Base-by-base conservation (phyloP, 768 basidiomycete species). In the Tricholoma hemisulphureum region DNA sequence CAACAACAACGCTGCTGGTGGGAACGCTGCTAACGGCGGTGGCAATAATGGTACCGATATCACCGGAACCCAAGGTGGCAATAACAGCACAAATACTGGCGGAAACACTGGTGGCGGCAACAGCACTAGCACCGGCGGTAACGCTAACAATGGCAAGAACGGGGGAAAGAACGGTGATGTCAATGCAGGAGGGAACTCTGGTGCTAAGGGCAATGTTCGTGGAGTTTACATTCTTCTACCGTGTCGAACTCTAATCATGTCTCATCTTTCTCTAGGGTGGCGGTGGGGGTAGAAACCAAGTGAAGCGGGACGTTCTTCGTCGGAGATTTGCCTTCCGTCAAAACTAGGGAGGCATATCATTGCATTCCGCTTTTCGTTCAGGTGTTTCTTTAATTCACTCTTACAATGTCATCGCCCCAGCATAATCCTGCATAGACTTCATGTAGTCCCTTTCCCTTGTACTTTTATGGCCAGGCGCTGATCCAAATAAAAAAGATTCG, bases 391-490 rank as follows among this genome's bases (percentile, higher is more conserved):
- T 58, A 49, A 53, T 31, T 48, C 24, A 43, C 39, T 52, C 41
- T 34, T 50, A 29, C n/a, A 41, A 52, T 48, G 50, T 46, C 11
- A 3, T 11, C 8, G 3, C 11, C 55, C 43, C 46, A 46, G 58
- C 52, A 55, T 62, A 53, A 39, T 58, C 52, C 35, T 34, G n/a
- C 50, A 55, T 61, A 62, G 55, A 35, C 39, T 39, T 53, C 56
- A 55, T 55, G 55, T 37, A 13, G 28, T 53, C 35, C 52, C 23
- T 55, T 51, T 43, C 41, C 34, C 58, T 46, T 56, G 59, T 61
- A 61, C 55, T 29, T 57, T 56, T 61, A 59, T 65, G 62, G 64
- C 52, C 53, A 60, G 54, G 58, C 59, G 60, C 57, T 63, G 11
- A 29, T 55, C 45, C 41, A 54, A 35, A 56, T 29, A 56, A 57